These are phyloP conservation scores for Vigna unguiculata DNA, from an alignment of 306 rosid species.

Conservation along the genomic window DNA sequence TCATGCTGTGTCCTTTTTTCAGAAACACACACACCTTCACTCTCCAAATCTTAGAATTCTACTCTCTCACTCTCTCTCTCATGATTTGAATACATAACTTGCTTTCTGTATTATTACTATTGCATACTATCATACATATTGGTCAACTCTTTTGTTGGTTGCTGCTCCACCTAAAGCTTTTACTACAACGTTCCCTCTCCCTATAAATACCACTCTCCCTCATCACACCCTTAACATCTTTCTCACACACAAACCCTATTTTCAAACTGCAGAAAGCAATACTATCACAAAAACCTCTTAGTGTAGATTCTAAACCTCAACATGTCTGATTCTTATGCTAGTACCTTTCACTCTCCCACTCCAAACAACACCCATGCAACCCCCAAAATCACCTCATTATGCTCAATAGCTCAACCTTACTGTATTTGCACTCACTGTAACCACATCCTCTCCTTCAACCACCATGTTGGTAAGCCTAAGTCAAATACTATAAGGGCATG, in stretches of 20 bases:
- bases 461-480: constrained; percentile 50
- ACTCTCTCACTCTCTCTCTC: constrained; percentile 21
- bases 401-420: constrained; percentile 46
- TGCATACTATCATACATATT: constrained; percentile 29
- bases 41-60: constrained; percentile 46
- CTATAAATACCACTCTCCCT: constrained; percentile 46
- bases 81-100: constrained; percentile 38
- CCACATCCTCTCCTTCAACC: constrained; percentile 47
- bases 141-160: constrained; percentile 57
- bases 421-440: constrained; percentile 51
- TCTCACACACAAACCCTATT: constrained; percentile 42
- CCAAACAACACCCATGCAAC: constrained; percentile 44
- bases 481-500: not conserved
- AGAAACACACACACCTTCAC: constrained; percentile 39
- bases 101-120: constrained; percentile 31
- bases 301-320: constrained; percentile 31
- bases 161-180: constrained; percentile 53
- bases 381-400: constrained; percentile 36
- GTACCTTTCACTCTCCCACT: constrained; percentile 41
- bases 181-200: constrained; percentile 46
- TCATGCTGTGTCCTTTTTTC: constrained; percentile 44
- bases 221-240: constrained; percentile 40
- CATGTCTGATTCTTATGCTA: constrained; percentile 51
- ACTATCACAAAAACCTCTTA: constrained; percentile 16
- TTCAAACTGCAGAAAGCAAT: constrained; percentile 6